Evolutionary conservation across 768 basidiomycete genomes (phyloP), one percentile per base, ranked within the genome.

Genomic region (Nidularia sp.): DNA sequence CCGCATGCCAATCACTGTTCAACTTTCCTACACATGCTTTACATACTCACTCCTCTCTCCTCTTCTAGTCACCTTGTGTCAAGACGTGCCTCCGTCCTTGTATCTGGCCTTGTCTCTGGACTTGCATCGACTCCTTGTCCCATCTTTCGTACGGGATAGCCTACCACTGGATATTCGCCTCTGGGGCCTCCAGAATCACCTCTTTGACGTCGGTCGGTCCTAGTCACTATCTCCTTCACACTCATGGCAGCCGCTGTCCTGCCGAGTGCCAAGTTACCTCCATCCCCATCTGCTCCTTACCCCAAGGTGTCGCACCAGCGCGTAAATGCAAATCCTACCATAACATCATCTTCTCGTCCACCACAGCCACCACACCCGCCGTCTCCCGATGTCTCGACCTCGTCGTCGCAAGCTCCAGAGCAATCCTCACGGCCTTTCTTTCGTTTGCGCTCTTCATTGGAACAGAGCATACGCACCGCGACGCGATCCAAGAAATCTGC

Each of bases 371-470:
- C n/a, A n/a, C 61, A 66, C 5, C 57, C 72, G 12, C 56, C 69
- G 25, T 60, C 74, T 18, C 57, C 72, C 44, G 57, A 69, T 54
- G 57, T 65, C 54, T 53, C 62, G 61, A 34, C 61, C 50, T 50
- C 64, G 45, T 55, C 55, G 34, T 53, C 66, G 55, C 59, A 70
- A 42, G 54, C 62, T 7, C 66, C 73, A 32, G 75, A 77, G 47
- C 64, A 76, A 13, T 62, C 70, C 0, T 72, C 78, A 39, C 82
- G 74, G 60, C 73, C 84, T 4, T 83, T 89, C 62, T 79, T 78
- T 60, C 80, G 85, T 41, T 67, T 89, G 52, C 81, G 83, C 51
- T 80, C 85, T 2, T 80, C 85, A 4, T 67, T 90, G 22, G 86
- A 86, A 60, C 83, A 87, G 56, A 83, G 80, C 59, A 56, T 89